Evolutionary conservation across 306 rosid species (phyloP).

Genomic region (Sicyos edulis): DNA sequence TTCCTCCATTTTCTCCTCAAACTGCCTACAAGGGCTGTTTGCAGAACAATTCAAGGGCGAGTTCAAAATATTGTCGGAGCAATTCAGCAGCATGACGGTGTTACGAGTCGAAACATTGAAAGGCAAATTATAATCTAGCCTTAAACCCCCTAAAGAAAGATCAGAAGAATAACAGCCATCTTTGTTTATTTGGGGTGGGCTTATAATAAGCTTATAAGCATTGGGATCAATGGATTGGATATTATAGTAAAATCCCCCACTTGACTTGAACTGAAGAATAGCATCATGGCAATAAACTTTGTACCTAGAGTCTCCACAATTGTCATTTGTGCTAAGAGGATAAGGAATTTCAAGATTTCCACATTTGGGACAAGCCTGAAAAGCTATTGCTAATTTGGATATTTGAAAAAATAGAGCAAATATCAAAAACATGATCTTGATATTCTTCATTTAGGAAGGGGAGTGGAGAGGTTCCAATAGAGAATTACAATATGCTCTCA

Average conservation of each 20-base stretch:
- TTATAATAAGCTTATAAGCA: slow-evolving; percentile 43
- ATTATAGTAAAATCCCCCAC: slow-evolving; percentile 45
- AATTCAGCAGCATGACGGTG: slow-evolving; percentile 67
- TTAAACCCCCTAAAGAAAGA: slow-evolving; percentile 40
- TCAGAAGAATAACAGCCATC: slow-evolving; percentile 59
- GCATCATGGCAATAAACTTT: slow-evolving; percentile 49
- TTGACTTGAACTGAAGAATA: slow-evolving; percentile 56
- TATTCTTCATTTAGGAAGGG: slow-evolving; percentile 17
- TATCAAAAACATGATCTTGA: slow-evolving; percentile 29
- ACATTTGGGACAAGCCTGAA: slow-evolving; percentile 49
- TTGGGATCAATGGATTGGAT: slow-evolving; percentile 49
- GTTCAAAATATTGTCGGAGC: slow-evolving; percentile 39
- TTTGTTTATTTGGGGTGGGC: slow-evolving; percentile 40
- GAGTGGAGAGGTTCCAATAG: background rate
- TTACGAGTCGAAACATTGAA: slow-evolving; percentile 64
- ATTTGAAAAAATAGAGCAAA: slow-evolving; percentile 27
- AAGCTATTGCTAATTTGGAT: slow-evolving; percentile 27
- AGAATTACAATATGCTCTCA: slow-evolving; percentile 20
- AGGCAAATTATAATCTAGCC: slow-evolving; percentile 54
- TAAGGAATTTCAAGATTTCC: slow-evolving; percentile 57
- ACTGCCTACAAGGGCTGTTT: slow-evolving; percentile 57
- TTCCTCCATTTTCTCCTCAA: slow-evolving; percentile 44
- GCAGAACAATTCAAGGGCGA: slow-evolving; percentile 75
- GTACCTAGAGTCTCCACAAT: slow-evolving; percentile 63
- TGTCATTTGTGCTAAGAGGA: slow-evolving; percentile 60